Conservation (phyloP, 202 grass and related monocot genomes). For the Zoysia matrella region DNA sequence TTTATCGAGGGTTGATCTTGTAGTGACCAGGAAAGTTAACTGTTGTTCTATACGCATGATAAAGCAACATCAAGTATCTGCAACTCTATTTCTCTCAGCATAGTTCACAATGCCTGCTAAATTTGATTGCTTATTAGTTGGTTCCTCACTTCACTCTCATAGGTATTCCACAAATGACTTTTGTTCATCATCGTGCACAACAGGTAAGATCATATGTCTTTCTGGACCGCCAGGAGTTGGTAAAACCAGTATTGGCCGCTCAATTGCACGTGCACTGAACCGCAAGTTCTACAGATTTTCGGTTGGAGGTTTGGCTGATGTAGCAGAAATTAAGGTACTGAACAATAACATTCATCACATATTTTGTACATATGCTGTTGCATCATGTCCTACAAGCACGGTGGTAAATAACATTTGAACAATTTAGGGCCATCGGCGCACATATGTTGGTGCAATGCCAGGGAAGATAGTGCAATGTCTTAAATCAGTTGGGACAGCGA, state of each 20-base stretch:
- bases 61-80: background rate
- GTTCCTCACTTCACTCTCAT: background rate
- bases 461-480: conserved; percentile 99
- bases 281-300: conserved; percentile 97
- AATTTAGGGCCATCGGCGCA: conserved; percentile 92
- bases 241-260: conserved; percentile 98
- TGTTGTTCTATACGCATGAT: conserved; percentile 28
- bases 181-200: conserved; percentile 42
- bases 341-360: conserved; percentile 28
- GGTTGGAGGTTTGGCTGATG: conserved; percentile 98
- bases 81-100: background rate
- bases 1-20: conserved; percentile 30
- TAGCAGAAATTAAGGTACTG: conserved; percentile 98
- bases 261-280: conserved; percentile 94
- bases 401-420: conserved; percentile 43
- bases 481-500: conserved; percentile 92
- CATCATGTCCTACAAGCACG: conserved; percentile 5
- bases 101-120: conserved; percentile 22
- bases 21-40: background rate
- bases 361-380: conserved; percentile 21
- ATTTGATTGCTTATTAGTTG: conserved; percentile 17
- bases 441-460: conserved; percentile 98
- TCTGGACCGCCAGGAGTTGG: conserved; percentile 98
- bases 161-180: conserved; percentile 34
- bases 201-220: conserved; percentile 99